phyloP scores from a whole-genome alignment of 2,329 filamentous ascomycete genomes.

The Colletotrichum paranaense region DNA sequence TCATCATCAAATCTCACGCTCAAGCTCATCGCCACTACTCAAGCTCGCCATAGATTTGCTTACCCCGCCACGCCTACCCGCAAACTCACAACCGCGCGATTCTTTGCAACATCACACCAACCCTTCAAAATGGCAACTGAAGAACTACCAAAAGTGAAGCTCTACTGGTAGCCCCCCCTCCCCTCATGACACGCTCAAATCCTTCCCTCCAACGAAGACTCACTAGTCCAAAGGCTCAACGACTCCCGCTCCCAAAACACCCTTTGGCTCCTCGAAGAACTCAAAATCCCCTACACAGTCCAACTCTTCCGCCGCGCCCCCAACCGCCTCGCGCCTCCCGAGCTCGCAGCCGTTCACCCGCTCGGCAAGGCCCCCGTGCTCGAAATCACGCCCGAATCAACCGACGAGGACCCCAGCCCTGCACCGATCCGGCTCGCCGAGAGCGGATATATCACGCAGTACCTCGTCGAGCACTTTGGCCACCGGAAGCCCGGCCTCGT shows the following conservation, averaged over 20 bases:
- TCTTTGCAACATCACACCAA: neutral
- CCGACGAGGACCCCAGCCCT: conserved; percentile 36
- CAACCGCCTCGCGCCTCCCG: conserved; percentile 73
- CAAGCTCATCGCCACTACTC: neutral
- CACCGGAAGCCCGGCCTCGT: conserved; percentile 56
- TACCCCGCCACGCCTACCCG: neutral
- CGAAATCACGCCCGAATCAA: conserved; percentile 62
- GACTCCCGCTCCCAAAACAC: conserved; percentile 85
- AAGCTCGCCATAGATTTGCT: neutral
- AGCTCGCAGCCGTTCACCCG: conserved; percentile 82
- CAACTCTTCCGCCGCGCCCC: conserved; percentile 77
- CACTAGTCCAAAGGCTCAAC: conserved; percentile 72
- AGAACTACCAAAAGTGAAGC: conserved; percentile 64
- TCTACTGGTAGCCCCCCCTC: conserved; percentile 65
- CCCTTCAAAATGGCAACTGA: conserved; percentile 33
- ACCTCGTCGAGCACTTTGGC: conserved; percentile 75
- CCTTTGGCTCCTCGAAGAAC: conserved; percentile 87
- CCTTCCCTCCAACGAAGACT: neutral
- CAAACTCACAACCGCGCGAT: neutral
- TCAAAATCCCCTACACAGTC: conserved; percentile 81
- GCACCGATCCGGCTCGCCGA: conserved; percentile 78
- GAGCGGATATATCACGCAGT: conserved; percentile 85
- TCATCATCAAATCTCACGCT: neutral
- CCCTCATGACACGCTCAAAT: neutral
- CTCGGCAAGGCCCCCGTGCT: conserved; percentile 90